A percentile compares a stretch with the other conserved stretches of the same genome.
Evolutionary conservation across 2,329 filamentous ascomycete species (phyloP).

Genomic region (Hymenoscyphus fraxineus): DNA sequence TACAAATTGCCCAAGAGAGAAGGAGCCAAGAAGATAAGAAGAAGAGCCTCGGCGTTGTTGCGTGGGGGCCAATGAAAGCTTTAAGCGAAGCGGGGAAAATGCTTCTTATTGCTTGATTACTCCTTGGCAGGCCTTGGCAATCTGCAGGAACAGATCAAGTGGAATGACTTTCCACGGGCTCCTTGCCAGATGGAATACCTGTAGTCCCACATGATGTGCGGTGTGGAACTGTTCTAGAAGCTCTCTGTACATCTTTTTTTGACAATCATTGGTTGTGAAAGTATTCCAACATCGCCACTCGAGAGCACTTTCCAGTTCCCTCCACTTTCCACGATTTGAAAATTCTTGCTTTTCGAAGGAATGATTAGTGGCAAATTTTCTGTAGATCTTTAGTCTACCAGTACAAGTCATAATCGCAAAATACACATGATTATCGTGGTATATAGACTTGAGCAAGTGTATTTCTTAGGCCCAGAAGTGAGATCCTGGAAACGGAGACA

Average conservation of each 20-base stretch:
- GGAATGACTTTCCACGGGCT: not conserved
- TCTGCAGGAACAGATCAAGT: not conserved
- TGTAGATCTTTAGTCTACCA: too few species aligned
- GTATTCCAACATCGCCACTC: not conserved
- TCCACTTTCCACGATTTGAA: not conserved
- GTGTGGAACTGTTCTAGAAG: not conserved
- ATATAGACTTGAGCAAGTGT: too few species aligned
- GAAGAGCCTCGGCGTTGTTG: not conserved
- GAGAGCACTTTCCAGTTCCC: not conserved
- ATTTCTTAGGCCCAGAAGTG: too few species aligned
- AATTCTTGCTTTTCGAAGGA: not conserved
- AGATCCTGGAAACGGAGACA: too few species aligned
- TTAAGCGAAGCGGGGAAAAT: not conserved
- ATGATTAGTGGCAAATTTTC: not conserved
- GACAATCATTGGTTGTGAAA: not conserved
- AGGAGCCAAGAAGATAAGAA: conserved; percentile 9
- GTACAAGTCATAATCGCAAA: too few species aligned
- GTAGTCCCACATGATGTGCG: not conserved
- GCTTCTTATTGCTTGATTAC: conserved; percentile 5
- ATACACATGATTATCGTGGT: too few species aligned
- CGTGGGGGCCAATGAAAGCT: not conserved
- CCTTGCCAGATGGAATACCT: not conserved
- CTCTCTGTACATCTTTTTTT: not conserved
- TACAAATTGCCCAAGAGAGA: not conserved
- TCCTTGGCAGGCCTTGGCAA: conserved; percentile 4